Evolutionary conservation across 2,329 filamentous ascomycete species (phyloP).

Genomic region (Epichloe elymi): DNA sequence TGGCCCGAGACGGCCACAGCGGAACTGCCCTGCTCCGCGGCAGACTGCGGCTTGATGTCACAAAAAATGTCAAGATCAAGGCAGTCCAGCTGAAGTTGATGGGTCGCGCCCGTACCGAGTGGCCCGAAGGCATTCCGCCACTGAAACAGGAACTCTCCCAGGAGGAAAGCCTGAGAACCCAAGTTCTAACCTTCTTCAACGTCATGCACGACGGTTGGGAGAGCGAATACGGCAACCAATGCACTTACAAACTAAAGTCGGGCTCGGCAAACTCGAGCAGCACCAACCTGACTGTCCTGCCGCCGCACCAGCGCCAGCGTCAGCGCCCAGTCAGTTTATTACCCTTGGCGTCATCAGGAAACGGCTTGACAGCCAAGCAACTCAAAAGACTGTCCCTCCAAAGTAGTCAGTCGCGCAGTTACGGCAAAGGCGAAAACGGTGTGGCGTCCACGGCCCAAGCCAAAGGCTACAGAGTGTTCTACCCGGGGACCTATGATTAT

Average conservation of each 20-base stretch:
- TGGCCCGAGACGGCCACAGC: slow-evolving; percentile 38
- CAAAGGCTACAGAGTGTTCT: slow-evolving; percentile 78
- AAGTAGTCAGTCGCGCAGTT: slow-evolving; percentile 71
- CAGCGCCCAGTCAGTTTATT: slow-evolving; percentile 9
- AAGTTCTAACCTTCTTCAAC: slow-evolving; percentile 89
- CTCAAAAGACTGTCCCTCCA: slow-evolving; percentile 62
- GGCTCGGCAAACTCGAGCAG: slow-evolving; percentile 22
- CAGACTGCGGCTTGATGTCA: slow-evolving; percentile 65
- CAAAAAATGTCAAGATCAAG: slow-evolving; percentile 94
- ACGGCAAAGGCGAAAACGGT: slow-evolving; percentile 62
- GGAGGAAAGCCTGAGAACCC: slow-evolving; percentile 73
- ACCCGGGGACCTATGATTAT: slow-evolving; percentile 54
- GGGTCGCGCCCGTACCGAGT: slow-evolving; percentile 79
- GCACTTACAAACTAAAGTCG: slow-evolving; percentile 37
- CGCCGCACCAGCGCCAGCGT: slow-evolving; percentile 2
- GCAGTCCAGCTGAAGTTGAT: slow-evolving; percentile 76
- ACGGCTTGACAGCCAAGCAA: slow-evolving; percentile 29
- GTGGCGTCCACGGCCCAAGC: slow-evolving; percentile 44
- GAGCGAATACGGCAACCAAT: slow-evolving; percentile 50
- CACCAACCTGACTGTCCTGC: slow-evolving; percentile 17
- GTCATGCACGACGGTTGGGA: slow-evolving; percentile 50
- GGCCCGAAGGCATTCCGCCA: slow-evolving; percentile 91
- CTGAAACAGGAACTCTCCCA: slow-evolving; percentile 74
- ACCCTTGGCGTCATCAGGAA: slow-evolving; percentile 12
- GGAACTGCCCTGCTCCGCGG: slow-evolving; percentile 79